Percentiles rank a stretch among this genome's conserved stretches.
Evolutionary conservation across 495 filamentous ascomycete genomes (phyloP).

Genomic region (Trichoderma asperelloides): DNA sequence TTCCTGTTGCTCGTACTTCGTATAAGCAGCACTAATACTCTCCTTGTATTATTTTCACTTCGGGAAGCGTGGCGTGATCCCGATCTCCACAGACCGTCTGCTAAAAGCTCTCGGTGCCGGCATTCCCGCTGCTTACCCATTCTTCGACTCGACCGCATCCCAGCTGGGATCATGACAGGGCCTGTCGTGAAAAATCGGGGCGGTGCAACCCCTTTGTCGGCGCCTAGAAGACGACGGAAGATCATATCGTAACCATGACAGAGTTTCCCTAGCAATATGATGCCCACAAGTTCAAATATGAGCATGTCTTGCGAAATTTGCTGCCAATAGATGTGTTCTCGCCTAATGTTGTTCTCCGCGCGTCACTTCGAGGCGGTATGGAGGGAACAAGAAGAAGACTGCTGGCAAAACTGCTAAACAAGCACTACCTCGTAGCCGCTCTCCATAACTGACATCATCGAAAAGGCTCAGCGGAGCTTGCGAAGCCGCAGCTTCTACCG

Average conservation of each 20-base stretch:
- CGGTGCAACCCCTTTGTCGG: slow-evolving; percentile 1
- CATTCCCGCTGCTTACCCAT: neutral
- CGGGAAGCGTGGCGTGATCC: neutral
- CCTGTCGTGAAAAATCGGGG: neutral
- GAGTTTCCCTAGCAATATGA: neutral
- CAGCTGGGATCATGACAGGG: neutral
- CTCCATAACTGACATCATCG: neutral
- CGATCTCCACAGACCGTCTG: neutral
- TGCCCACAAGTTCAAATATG: neutral
- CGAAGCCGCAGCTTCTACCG: neutral
- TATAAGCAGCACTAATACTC: neutral
- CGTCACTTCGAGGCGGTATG: neutral
- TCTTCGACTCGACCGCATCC: neutral
- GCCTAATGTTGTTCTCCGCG: neutral
- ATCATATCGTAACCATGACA: neutral
- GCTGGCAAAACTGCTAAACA: neutral
- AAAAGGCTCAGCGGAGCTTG: neutral
- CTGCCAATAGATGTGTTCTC: neutral
- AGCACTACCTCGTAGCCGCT: neutral
- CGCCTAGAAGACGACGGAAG: neutral
- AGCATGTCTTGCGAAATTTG: neutral
- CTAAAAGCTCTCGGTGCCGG: neutral
- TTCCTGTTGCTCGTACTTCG: neutral
- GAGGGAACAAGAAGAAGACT: neutral
- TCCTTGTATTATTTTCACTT: neutral